Evolutionary conservation across 2,329 filamentous ascomycete species (phyloP).

Genomic region (Hypoxylon sp.): DNA sequence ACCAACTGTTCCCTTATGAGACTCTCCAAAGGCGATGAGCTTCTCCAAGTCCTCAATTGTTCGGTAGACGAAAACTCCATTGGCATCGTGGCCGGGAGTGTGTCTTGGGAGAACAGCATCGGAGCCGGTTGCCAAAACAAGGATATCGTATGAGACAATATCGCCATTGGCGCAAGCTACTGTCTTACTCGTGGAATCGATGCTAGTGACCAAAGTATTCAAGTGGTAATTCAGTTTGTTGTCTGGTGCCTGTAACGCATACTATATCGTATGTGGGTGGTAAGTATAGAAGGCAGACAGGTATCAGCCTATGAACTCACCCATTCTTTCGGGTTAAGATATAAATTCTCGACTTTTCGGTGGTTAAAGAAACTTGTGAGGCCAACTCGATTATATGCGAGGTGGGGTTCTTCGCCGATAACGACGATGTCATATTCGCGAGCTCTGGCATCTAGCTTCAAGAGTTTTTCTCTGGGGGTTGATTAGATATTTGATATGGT

Average conservation of each 20-base stretch:
- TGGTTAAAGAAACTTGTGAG: conserved; percentile 92
- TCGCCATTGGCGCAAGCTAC: conserved; percentile 80
- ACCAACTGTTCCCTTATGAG: conserved; percentile 77
- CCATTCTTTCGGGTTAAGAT: conserved; percentile 88
- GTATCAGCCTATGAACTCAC: conserved; percentile 60
- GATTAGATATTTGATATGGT: conserved; percentile 21
- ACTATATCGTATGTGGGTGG: conserved; percentile 62
- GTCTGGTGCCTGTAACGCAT: conserved; percentile 72
- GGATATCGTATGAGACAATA: conserved; percentile 80
- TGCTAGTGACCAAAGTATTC: conserved; percentile 80
- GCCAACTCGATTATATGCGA: conserved; percentile 93
- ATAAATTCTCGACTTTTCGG: conserved; percentile 87
- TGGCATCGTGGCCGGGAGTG: conserved; percentile 83
- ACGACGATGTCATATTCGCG: conserved; percentile 86
- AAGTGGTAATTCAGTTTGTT: conserved; percentile 81
- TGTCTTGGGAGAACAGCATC: conserved; percentile 80
- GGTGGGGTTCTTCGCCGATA: conserved; percentile 87
- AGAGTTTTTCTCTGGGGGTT: conserved; percentile 80
- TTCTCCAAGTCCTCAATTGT: conserved; percentile 85
- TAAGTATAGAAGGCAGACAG: neutral
- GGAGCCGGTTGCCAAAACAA: conserved; percentile 89
- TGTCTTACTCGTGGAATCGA: conserved; percentile 74
- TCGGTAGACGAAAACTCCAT: conserved; percentile 90
- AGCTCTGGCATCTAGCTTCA: conserved; percentile 84
- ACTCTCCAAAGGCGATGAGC: conserved; percentile 80